phyloP scores from a whole-genome alignment of 805 yeast genomes.

The Scheffersomyces coipomensis region DNA sequence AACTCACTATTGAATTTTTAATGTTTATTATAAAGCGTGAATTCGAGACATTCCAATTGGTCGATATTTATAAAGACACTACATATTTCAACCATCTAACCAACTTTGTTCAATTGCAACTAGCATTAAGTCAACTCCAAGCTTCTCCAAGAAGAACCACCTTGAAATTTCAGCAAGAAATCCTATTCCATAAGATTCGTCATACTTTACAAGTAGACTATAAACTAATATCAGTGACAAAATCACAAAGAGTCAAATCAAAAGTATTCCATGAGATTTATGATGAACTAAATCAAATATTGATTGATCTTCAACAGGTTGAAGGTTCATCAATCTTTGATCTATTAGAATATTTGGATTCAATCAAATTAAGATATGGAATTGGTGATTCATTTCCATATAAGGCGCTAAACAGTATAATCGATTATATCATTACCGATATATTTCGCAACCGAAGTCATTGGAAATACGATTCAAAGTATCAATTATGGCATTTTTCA shows the following conservation, averaged over 20 bases:
- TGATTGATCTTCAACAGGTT: not conserved
- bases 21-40: constrained; percentile 15
- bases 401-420: constrained; percentile 22
- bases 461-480: constrained; percentile 23
- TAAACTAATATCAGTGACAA: constrained; percentile 22
- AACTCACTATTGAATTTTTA: constrained; percentile 20
- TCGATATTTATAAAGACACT: constrained; percentile 17
- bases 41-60: constrained; percentile 15
- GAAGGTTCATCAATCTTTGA: constrained; percentile 7
- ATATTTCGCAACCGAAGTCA: constrained; percentile 12
- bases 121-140: constrained; percentile 4
- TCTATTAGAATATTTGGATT: constrained; percentile 12
- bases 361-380: constrained; percentile 7
- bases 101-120: constrained; percentile 2
- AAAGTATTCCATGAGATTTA: constrained; percentile 8
- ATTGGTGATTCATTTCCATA: constrained; percentile 11
- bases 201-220: constrained; percentile 20
- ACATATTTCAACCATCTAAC: constrained; percentile 14
- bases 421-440: constrained; percentile 19
- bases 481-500: constrained; percentile 13
- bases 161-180: constrained; percentile 6
- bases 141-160: not conserved
- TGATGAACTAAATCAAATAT: constrained; percentile 8
- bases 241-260: constrained; percentile 20
- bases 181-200: constrained; percentile 24